Conservation (phyloP, 805 yeast genomes). For the Kuraishia hungarica region DNA sequence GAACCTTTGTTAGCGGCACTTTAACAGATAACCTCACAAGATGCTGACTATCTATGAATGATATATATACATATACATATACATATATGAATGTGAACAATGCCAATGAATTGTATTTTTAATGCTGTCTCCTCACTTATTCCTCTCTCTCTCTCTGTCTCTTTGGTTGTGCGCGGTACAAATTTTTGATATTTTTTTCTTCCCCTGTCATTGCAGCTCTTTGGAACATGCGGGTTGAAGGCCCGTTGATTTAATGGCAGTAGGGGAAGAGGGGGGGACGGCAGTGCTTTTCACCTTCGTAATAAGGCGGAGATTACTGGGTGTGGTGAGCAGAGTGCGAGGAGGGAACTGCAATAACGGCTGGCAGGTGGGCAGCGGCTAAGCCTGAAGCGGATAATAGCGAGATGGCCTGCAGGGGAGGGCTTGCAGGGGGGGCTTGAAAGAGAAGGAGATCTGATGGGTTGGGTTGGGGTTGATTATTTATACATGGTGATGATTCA, state of each 20-base stretch:
- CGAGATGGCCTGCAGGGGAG: too few relatives aligned
- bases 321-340: not conserved
- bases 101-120: too few relatives aligned
- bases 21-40: too few relatives aligned
- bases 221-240: not conserved
- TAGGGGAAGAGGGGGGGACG: not conserved
- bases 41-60: too few relatives aligned
- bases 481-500: too few relatives aligned
- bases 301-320: not conserved
- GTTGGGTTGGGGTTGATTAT: too few relatives aligned
- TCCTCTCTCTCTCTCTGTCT: conserved; percentile 2
- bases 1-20: too few relatives aligned
- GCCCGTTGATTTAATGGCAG: not conserved
- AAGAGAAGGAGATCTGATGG: too few relatives aligned
- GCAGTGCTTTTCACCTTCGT: not conserved
- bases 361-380: not conserved
- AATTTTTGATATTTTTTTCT: conserved; percentile 1
- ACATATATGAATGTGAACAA: too few relatives aligned
- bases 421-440: too few relatives aligned
- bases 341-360: not conserved
- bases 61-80: too few relatives aligned
- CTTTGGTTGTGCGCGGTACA: conserved; percentile 1
- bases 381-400: too few relatives aligned
- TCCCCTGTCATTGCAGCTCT: not conserved
- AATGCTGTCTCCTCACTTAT: conserved; percentile 1